A percentile compares a stretch with the other conserved stretches of the same genome.
Evolutionary conservation across 345 rosid genomes (phyloP).

Genomic region (Arabis hirsuta): DNA sequence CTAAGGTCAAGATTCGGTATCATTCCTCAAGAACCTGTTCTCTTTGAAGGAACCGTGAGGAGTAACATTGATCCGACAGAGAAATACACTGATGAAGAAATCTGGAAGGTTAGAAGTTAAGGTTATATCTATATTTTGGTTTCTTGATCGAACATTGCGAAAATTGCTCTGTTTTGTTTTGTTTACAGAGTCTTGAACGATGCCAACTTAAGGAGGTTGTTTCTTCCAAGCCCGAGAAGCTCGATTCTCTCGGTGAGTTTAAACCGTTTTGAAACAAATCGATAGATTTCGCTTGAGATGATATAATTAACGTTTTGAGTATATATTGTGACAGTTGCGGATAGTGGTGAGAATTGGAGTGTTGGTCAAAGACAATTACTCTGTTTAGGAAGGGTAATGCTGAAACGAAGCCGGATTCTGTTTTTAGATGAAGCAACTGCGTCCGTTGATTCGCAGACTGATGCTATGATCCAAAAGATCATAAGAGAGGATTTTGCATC

Average conservation of each 20-base stretch:
- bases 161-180: slow-evolving; percentile 3
- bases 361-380: slow-evolving; percentile 97
- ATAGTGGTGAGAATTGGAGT: slow-evolving; percentile 94
- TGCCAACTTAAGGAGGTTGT: slow-evolving; percentile 88
- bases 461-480: slow-evolving; percentile 85
- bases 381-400: slow-evolving; percentile 89
- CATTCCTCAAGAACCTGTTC: slow-evolving; percentile 98
- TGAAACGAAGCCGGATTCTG: slow-evolving; percentile 73
- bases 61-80: slow-evolving; percentile 92
- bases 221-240: slow-evolving; percentile 76
- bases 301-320: neutral
- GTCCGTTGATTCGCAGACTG: slow-evolving; percentile 94
- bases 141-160: neutral
- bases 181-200: slow-evolving; percentile 72
- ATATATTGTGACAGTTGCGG: slow-evolving; percentile 62
- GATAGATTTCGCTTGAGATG: neutral
- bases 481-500: slow-evolving; percentile 80
- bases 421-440: slow-evolving; percentile 97
- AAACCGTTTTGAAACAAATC: neutral
- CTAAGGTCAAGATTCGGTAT: slow-evolving; percentile 92
- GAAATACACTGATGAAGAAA: slow-evolving; percentile 78
- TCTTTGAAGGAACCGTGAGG: slow-evolving; percentile 95
- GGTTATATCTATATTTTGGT: neutral
- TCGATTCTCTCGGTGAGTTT: slow-evolving; percentile 69
- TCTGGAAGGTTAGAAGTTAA: slow-evolving; percentile 74